phyloP scores from a whole-genome alignment of 2,329 filamentous ascomycete species.

The Coleophoma crateriformis region DNA sequence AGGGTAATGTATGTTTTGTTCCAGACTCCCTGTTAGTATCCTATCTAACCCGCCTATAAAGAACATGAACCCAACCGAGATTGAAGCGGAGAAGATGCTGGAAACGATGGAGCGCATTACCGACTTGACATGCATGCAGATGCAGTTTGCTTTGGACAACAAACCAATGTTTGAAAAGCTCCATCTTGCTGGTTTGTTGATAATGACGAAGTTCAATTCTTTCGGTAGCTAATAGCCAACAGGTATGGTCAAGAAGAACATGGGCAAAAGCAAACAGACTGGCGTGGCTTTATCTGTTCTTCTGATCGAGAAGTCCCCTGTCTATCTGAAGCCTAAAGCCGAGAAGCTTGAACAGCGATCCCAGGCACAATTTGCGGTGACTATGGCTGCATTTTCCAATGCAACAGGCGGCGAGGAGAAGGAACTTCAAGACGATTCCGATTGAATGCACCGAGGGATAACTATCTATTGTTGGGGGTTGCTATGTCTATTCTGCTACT shows the following conservation, averaged over 20 bases:
- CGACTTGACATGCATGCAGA: neutral
- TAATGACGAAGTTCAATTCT: neutral
- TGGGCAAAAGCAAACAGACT: neutral
- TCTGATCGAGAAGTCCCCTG: neutral
- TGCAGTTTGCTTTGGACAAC: neutral
- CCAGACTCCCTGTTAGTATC: neutral
- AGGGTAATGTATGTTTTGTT: constrained; percentile 16
- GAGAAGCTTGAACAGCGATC: neutral
- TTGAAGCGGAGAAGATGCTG: neutral
- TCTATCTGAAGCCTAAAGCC: neutral
- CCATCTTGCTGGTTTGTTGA: neutral
- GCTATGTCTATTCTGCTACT: no score
- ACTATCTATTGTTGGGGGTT: no score
- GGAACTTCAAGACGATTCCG: neutral
- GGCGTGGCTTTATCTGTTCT: neutral
- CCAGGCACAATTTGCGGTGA: neutral
- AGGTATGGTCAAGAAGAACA: neutral
- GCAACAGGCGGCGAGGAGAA: neutral
- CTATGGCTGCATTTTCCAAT: neutral
- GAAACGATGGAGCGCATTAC: neutral
- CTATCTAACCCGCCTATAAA: neutral
- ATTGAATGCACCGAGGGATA: neutral
- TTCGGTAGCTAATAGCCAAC: neutral
- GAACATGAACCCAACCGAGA: neutral
- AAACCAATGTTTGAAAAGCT: neutral